Base-by-base conservation (phyloP, 495 filamentous ascomycete species). In the Aspergillus haitiensis region DNA sequence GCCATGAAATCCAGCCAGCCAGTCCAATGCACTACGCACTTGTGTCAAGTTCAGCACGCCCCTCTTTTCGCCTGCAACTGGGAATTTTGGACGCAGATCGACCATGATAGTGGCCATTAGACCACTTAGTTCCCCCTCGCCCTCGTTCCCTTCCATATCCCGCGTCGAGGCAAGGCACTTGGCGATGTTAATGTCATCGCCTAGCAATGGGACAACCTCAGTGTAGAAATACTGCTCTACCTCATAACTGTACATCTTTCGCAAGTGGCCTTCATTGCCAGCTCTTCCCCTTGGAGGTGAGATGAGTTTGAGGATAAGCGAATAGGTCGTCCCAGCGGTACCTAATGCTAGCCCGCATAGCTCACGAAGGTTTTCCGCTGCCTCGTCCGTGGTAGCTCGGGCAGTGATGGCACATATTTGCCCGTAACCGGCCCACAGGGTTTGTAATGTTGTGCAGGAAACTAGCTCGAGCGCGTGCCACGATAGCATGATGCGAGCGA, bases 361-460 rank as follows among this genome's bases (percentile, higher is more conserved):
- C 32, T 55, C 27, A 54, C 45, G 51, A 16, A 75, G 49, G 39
- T 71, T 47, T 34, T 55, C n/a, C 3, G 70, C 68, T 31, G 72
- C 69, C 16, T 58, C 45, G 1, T 59, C 40, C n/a, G 67, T 75
- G 11, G 52, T 62, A 1, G 74, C 69, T 44, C 66, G 62, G 1
- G 65, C 71, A 2, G 62, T 68, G 12, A 76, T 58, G 5, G 68
- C 67, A 46, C 74, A 75, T 35, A 76, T 71, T 3, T 68, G 56
- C 2, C 74, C 74, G 27, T 76, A 76, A 0, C 74, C 74, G 18
- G 74, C 74, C 72, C 74, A 76, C 2, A 76, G 61, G n/a, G 67
- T 72, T 34, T 76, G 74, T 4, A 76, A 50, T 11, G 60, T 67
- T n/a, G 52, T 66, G 60, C 69, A 75, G 0, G 69, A 70, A 47